A percentile compares a stretch with the other conserved stretches of the same genome.
phyloP scores from a whole-genome alignment of 306 rosid genomes.

The Benincasa hispida region DNA sequence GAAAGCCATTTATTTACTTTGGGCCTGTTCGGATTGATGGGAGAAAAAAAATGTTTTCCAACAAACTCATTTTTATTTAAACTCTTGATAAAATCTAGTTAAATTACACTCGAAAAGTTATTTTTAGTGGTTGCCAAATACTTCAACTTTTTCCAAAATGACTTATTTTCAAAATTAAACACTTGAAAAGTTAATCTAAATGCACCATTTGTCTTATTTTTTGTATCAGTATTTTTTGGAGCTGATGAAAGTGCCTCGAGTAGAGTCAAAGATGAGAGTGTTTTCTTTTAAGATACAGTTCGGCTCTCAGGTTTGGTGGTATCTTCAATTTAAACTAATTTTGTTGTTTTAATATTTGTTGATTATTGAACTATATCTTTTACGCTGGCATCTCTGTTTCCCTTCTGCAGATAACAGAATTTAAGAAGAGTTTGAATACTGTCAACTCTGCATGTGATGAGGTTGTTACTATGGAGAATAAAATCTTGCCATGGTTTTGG shows the following conservation, averaged over 20 bases:
- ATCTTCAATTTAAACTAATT: constrained; percentile 11
- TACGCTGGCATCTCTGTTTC: neutral
- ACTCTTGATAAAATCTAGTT: too few relatives aligned
- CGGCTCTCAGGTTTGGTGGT: constrained; percentile 69
- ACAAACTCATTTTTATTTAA: too few relatives aligned
- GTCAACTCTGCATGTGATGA: constrained; percentile 84
- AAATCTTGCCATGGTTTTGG: constrained; percentile 7
- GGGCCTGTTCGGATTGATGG: too few relatives aligned
- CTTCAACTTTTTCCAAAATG: too few relatives aligned
- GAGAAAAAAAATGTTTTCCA: too few relatives aligned
- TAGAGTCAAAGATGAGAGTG: constrained; percentile 89
- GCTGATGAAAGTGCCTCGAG: constrained; percentile 97
- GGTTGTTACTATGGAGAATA: constrained; percentile 34
- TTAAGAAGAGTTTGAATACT: constrained; percentile 60
- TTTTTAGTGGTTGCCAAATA: too few relatives aligned
- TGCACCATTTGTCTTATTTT: constrained; percentile 10
- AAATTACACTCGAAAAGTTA: too few relatives aligned
- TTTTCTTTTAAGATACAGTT: constrained; percentile 95
- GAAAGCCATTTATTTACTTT: constrained; percentile 6
- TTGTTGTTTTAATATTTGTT: constrained; percentile 4
- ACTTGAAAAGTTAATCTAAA: too few relatives aligned
- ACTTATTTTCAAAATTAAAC: too few relatives aligned
- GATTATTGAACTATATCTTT: constrained; percentile 12
- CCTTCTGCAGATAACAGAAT: constrained; percentile 58
- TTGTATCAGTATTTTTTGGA: constrained; percentile 77